A percentile compares a stretch with the other conserved stretches of the same genome.
These are phyloP conservation scores for Castanopsis chinensis DNA, from an alignment of 306 rosid genomes.

Conservation along the genomic window DNA sequence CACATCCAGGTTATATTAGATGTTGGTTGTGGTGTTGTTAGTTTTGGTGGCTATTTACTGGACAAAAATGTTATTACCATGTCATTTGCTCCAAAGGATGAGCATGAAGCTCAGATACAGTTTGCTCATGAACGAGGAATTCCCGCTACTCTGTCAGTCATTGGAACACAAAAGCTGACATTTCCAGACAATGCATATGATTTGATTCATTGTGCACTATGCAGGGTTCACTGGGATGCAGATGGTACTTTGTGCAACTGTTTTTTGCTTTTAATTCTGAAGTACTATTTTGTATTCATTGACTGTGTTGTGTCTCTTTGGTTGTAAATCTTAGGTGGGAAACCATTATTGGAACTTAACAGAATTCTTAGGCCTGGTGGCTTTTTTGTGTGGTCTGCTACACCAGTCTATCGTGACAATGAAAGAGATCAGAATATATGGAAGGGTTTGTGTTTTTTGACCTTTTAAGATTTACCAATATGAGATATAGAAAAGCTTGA, in stretches of 20 bases:
- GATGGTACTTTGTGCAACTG: slow-evolving; percentile 51
- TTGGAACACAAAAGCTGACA: slow-evolving; percentile 82
- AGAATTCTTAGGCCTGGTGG: slow-evolving; percentile 97
- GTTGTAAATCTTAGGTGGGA: slow-evolving; percentile 60
- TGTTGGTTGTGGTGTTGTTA: slow-evolving; percentile 97
- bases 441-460: slow-evolving; percentile 57
- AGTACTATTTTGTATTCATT: background rate
- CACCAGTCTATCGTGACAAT: slow-evolving; percentile 77
- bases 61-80: slow-evolving; percentile 77
- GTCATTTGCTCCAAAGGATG: slow-evolving; percentile 98
- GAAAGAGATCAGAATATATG: slow-evolving; percentile 71
- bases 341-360: slow-evolving; percentile 83
- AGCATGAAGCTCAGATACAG: slow-evolving; percentile 98
- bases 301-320: slow-evolving; percentile 13
- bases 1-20: slow-evolving; percentile 77
- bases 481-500: background rate
- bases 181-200: slow-evolving; percentile 77
- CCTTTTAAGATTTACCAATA: background rate
- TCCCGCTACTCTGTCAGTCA: slow-evolving; percentile 90
- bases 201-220: slow-evolving; percentile 90
- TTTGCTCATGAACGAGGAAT: slow-evolving; percentile 97
- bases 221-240: slow-evolving; percentile 95
- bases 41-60: slow-evolving; percentile 88
- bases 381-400: slow-evolving; percentile 93
- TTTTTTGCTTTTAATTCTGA: slow-evolving; percentile 10